Percentiles rank a stretch among this genome's conserved stretches.
These are phyloP conservation scores for Dactylellina haptotyla DNA, from an alignment of 2,329 filamentous ascomycete species.

Conservation along the genomic window DNA sequence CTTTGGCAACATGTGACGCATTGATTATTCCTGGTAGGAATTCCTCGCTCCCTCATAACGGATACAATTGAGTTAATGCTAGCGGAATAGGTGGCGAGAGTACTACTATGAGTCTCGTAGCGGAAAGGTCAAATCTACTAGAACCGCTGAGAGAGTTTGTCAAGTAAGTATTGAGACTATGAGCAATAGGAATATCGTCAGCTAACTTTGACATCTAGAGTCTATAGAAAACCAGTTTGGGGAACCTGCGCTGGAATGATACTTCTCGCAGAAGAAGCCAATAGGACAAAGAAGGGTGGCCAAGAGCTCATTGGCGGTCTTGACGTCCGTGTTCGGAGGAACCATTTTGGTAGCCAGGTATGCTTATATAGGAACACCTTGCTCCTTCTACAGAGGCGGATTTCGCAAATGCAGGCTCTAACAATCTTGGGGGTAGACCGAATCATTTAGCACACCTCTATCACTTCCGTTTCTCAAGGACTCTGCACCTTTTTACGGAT, in stretches of 20 bases:
- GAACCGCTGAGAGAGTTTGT: slow-evolving; percentile 89
- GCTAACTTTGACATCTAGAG: slow-evolving; percentile 60
- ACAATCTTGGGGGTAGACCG: slow-evolving; percentile 16
- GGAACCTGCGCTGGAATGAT: slow-evolving; percentile 96
- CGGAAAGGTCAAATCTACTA: slow-evolving; percentile 79
- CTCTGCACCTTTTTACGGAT: slow-evolving; percentile 73
- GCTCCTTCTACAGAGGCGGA: not conserved
- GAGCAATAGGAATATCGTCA: not conserved
- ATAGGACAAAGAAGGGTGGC: slow-evolving; percentile 86
- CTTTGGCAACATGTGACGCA: slow-evolving; percentile 79
- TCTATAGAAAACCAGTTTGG: slow-evolving; percentile 84
- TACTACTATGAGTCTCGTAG: slow-evolving; percentile 90
- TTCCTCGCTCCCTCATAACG: not conserved
- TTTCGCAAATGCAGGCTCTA: slow-evolving; percentile 6
- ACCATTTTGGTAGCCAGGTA: slow-evolving; percentile 92
- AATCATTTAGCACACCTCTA: slow-evolving; percentile 55
- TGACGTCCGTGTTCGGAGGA: slow-evolving; percentile 88
- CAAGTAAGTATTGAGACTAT: slow-evolving; percentile 70
- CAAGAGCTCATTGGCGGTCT: slow-evolving; percentile 94
- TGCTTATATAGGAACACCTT: slow-evolving; percentile 71
- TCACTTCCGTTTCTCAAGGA: slow-evolving; percentile 57
- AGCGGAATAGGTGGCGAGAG: slow-evolving; percentile 76
- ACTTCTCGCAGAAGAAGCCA: slow-evolving; percentile 85
- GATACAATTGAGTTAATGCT: not conserved
- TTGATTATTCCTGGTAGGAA: slow-evolving; percentile 78